These are phyloP conservation scores for Eucalyptus erythrocorys DNA, from an alignment of 345 rosid species.

Conservation along the genomic window DNA sequence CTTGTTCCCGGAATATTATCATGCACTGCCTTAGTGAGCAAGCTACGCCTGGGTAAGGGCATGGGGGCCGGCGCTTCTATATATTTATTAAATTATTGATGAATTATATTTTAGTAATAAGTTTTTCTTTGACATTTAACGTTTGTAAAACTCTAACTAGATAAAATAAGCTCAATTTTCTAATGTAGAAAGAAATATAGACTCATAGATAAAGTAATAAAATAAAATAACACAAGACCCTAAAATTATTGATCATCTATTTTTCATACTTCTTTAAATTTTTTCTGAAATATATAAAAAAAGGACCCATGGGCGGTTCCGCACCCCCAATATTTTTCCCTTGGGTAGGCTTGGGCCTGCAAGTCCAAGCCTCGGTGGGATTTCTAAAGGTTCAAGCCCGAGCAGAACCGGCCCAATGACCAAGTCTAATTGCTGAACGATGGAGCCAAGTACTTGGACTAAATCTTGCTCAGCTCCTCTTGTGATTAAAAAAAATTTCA, in stretches of 20 bases:
- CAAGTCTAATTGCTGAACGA: neutral
- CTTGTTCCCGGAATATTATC: too few relatives aligned
- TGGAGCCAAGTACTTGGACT: neutral
- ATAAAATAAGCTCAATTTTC: neutral
- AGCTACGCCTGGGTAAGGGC: too few relatives aligned
- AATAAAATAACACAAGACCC: neutral
- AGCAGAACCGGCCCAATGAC: neutral
- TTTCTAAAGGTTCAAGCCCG: neutral
- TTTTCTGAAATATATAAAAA: neutral
- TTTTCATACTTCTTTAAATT: neutral
- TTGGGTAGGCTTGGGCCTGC: neutral
- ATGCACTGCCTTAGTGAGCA: too few relatives aligned
- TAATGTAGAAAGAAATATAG: too few relatives aligned
- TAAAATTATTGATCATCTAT: neutral
- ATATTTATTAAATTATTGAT: too few relatives aligned
- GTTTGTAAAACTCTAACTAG: neutral
- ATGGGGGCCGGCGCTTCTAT: too few relatives aligned
- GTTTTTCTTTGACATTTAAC: neutral
- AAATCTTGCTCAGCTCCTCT: neutral
- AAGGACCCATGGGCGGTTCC: fast-evolving
- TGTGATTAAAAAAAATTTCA: too few relatives aligned
- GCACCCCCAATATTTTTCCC: too few relatives aligned
- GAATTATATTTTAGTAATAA: too few relatives aligned
- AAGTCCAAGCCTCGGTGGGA: neutral
- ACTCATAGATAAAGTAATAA: neutral